Evolutionary conservation across 805 yeast species (phyloP).

Genomic region (Kazachstania viticola): DNA sequence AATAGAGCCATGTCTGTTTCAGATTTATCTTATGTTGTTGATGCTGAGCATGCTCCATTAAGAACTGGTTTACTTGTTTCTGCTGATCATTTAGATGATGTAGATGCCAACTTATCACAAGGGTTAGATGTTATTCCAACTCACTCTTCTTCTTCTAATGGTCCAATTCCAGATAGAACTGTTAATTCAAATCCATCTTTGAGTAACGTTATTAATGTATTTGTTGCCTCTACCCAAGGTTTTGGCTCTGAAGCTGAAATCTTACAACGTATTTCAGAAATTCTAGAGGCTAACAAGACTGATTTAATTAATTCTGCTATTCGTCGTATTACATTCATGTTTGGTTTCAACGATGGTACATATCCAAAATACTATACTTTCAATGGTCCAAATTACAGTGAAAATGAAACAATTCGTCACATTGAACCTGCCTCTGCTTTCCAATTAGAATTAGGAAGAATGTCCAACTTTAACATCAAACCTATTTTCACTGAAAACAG

Average conservation of each 20-base stretch:
- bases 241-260: conserved; percentile 60
- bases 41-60: conserved; percentile 50
- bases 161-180: conserved; percentile 42
- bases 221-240: conserved; percentile 65
- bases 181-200: conserved; percentile 31
- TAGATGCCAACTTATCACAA: conserved; percentile 67
- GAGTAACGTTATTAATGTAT: conserved; percentile 74
- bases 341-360: conserved; percentile 72
- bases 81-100: conserved; percentile 74
- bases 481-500: conserved; percentile 95
- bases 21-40: conserved; percentile 78
- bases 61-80: conserved; percentile 83
- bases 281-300: conserved; percentile 55
- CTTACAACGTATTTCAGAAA: conserved; percentile 47
- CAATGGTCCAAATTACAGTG: conserved; percentile 75
- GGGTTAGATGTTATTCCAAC: conserved; percentile 65
- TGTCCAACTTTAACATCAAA: conserved; percentile 88
- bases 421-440: conserved; percentile 97
- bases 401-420: conserved; percentile 91
- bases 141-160: conserved; percentile 27
- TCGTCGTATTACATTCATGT: conserved; percentile 87
- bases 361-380: conserved; percentile 95
- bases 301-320: conserved; percentile 62
- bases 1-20: conserved; percentile 88
- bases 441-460: conserved; percentile 90